These are phyloP conservation scores for Xylariaceae sp. DNA, from an alignment of 2,329 filamentous ascomycete genomes.

Conservation along the genomic window DNA sequence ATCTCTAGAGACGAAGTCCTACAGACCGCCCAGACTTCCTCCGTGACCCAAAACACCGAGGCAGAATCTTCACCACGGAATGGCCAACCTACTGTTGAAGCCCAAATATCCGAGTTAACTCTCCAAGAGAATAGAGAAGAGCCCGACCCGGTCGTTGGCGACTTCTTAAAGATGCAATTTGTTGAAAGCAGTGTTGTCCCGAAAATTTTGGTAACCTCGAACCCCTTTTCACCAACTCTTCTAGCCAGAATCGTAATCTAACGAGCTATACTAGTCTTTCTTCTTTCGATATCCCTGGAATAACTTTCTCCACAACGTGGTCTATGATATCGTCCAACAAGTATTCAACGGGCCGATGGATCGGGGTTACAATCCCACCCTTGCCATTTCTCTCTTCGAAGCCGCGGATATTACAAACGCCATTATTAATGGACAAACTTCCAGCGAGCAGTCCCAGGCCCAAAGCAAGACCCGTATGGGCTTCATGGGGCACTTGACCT, in stretches of 20 bases:
- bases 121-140: slow-evolving; percentile 23
- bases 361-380: slow-evolving; percentile 85
- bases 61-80: neutral
- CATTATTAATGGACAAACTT: slow-evolving; percentile 88
- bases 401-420: slow-evolving; percentile 86
- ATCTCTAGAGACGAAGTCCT: neutral
- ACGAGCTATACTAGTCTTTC: slow-evolving; percentile 70
- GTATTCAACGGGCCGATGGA: slow-evolving; percentile 99
- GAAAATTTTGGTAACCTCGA: slow-evolving; percentile 79
- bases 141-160: slow-evolving; percentile 80
- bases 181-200: slow-evolving; percentile 93
- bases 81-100: slow-evolving; percentile 3
- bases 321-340: slow-evolving; percentile 98
- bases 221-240: slow-evolving; percentile 1
- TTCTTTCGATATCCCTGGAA: slow-evolving; percentile 99
- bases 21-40: neutral
- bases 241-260: slow-evolving; percentile 18
- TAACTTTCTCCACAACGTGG: slow-evolving; percentile 98
- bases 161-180: slow-evolving; percentile 94
- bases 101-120: neutral
- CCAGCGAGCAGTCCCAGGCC: slow-evolving; percentile 83
- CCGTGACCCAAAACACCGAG: slow-evolving; percentile 4
- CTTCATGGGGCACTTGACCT: slow-evolving; percentile 94
- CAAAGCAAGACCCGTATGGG: slow-evolving; percentile 89
- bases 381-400: slow-evolving; percentile 93